These are phyloP conservation scores for Apium graveolens DNA, from an alignment of 129 eudicot genomes.

Conservation along the genomic window DNA sequence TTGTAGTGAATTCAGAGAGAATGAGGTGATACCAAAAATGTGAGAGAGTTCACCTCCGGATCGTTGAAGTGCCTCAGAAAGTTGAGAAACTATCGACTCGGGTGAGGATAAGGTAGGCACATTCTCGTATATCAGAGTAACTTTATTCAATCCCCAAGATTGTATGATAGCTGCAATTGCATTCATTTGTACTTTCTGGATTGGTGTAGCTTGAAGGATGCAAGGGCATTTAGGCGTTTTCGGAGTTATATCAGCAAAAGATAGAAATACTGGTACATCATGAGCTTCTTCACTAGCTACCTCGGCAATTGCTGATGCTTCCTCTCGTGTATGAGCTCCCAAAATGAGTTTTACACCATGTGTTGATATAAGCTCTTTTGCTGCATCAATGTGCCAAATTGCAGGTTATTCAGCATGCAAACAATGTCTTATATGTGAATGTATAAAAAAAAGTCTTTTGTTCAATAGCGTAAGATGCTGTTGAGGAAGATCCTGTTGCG, in stretches of 20 bases:
- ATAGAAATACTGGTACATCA: not conserved
- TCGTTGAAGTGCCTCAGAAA: not conserved
- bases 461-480: no score
- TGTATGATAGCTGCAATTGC: not conserved
- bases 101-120: not conserved
- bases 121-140: constrained; percentile 1
- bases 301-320: not conserved
- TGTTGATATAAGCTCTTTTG: not conserved
- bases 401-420: not conserved
- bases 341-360: not conserved
- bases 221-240: not conserved
- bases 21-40: not conserved
- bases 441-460: no score
- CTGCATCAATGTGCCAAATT: not conserved
- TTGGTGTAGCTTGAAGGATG: not conserved
- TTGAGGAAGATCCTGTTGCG: no score
- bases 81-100: not conserved
- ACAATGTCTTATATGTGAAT: no score
- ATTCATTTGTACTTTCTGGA: not conserved
- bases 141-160: constrained; percentile 2
- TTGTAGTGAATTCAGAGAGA: not conserved
- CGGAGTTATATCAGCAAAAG: not conserved
- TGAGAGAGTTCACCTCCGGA: not conserved
- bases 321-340: not conserved
- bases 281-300: not conserved